phyloP scores from a whole-genome alignment of 257 asterid species.

The Petunia axillaris region DNA sequence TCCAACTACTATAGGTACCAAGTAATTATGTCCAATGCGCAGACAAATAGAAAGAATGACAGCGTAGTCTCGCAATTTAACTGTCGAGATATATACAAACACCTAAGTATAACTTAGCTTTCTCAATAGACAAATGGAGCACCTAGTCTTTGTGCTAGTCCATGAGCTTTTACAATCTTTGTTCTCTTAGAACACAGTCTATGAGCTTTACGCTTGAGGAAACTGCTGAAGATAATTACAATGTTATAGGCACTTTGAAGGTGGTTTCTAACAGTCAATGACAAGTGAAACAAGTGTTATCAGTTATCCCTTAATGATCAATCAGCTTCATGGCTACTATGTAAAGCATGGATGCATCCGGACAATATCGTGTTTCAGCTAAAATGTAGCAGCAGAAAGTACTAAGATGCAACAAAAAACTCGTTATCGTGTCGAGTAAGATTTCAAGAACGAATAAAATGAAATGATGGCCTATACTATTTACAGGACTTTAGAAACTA shows the following conservation, averaged over 20 bases:
- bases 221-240: background rate
- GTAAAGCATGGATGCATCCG: too few relatives aligned
- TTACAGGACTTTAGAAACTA: slow-evolving; percentile 7
- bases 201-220: background rate
- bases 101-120: too few relatives aligned
- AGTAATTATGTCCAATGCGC: too few relatives aligned
- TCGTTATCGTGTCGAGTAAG: background rate
- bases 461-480: slow-evolving; percentile 18
- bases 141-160: too few relatives aligned
- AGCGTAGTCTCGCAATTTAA: too few relatives aligned
- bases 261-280: background rate
- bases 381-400: background rate
- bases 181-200: too few relatives aligned
- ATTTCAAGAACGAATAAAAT: background rate
- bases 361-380: too few relatives aligned
- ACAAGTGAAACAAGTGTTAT: background rate
- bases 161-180: too few relatives aligned
- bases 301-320: background rate
- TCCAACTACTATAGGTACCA: too few relatives aligned
- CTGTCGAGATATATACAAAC: too few relatives aligned
- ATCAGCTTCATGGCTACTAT: background rate
- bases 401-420: background rate
- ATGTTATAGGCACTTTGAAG: background rate
- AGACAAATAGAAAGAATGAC: too few relatives aligned
- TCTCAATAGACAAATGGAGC: too few relatives aligned